phyloP scores from a whole-genome alignment of 495 filamentous ascomycete species.

The Cladorrhinum samala region DNA sequence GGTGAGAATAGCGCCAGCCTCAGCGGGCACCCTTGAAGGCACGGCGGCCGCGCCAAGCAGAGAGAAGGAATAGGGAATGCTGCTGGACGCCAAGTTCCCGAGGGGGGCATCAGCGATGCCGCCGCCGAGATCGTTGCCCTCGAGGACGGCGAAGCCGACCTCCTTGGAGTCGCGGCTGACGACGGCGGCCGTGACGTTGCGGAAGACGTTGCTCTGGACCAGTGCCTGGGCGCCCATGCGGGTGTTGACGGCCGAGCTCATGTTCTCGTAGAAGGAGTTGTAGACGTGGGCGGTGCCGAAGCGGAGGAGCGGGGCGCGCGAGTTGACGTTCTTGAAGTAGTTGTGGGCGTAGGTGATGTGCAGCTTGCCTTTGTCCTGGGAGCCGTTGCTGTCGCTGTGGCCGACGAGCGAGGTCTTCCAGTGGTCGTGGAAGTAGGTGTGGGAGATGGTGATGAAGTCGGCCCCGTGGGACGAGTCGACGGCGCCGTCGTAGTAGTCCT shows the following conservation, averaged over 20 bases:
- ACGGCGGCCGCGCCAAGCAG: slow-evolving; percentile 46
- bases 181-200: slow-evolving; percentile 37
- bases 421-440: slow-evolving; percentile 54
- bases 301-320: slow-evolving; percentile 53
- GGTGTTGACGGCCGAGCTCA: slow-evolving; percentile 57
- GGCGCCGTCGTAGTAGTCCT: slow-evolving; percentile 65
- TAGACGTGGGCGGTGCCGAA: slow-evolving; percentile 55
- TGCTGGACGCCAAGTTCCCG: slow-evolving; percentile 39
- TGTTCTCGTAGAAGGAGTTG: slow-evolving; percentile 39
- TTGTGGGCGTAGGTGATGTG: slow-evolving; percentile 58
- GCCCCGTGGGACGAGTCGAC: slow-evolving; percentile 53
- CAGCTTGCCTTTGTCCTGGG: slow-evolving; percentile 47
- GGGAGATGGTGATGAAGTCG: slow-evolving; percentile 48
- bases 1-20: too few relatives aligned
- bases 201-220: slow-evolving; percentile 56
- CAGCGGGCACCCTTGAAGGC: too few relatives aligned
- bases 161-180: slow-evolving; percentile 50
- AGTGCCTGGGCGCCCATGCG: slow-evolving; percentile 59
- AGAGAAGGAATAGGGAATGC: slow-evolving; percentile 47
- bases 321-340: slow-evolving; percentile 56
- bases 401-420: slow-evolving; percentile 60
- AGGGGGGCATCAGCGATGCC: slow-evolving; percentile 39
- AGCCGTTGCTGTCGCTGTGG: slow-evolving; percentile 48
- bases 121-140: slow-evolving; percentile 52
- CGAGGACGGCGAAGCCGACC: slow-evolving; percentile 39